Evolutionary conservation across 495 filamentous ascomycete genomes (phyloP), one percentile per base, ranked within the genome.

Genomic region (Glonium stellatum): DNA sequence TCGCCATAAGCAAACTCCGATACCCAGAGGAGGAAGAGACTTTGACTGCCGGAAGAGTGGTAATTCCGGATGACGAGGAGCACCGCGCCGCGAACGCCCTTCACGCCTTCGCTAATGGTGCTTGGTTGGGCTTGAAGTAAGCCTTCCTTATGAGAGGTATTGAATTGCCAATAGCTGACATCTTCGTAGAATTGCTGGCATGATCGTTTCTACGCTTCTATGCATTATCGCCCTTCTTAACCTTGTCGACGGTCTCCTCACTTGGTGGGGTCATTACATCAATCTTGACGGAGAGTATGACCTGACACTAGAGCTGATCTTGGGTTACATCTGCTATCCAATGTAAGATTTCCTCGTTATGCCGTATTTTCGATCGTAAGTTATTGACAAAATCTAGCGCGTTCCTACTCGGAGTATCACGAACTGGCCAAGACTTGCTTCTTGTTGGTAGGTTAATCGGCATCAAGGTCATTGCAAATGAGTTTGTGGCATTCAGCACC

Each of bases 231-330:
- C 88, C 4, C 80, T 95, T 34, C 76, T 96, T 36, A 84, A 76
- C 13, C 80, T 96, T 4, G 72, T 82, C 53, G 85, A 96, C 65
- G 89, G 85, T 18, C 78, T 95, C 4, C 80, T 96, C 42, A 85
- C 82, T 34, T 96, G 91, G 91, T 96, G 89, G 88, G 91, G 91
- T 58, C 77, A 76, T 13, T 96, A 93, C 70, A 76, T 91, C 64
- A 87, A 86, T 72, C 86, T 93, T 68, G 75, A 80, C 27, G 64
- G 67, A 61, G 71, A 86, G 50, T 83, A 84, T 15, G 73, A 76
- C 1, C 74, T 96, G 54, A 91, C 87, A 10, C 73, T 96, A 53
- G 76, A 92, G 67, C 74, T 92, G 25, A 84, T 96, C 60, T 75
- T 95, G 11, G 87, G 88, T 21, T 95, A 95, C 71, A 67, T 93